Base-by-base conservation (phyloP, 768 basidiomycete genomes). In the Boletus subparvulus region DNA sequence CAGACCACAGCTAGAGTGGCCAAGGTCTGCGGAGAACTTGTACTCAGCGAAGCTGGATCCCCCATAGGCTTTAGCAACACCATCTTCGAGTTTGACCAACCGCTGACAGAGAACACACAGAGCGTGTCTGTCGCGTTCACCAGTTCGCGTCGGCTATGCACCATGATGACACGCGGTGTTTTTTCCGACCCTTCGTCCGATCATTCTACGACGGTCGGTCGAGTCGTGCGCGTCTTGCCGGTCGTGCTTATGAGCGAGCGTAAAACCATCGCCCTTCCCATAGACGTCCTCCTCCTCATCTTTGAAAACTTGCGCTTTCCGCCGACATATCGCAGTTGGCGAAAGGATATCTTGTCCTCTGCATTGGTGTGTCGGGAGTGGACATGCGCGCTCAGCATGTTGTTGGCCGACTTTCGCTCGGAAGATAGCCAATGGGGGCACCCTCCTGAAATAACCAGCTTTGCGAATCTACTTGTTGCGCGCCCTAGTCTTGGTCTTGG, bases 91-190 rank as follows among this genome's bases (percentile, higher is more conserved):
- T 45, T 63, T 10, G 39, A 63, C 13, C 49, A 50, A n/a, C 14
- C 37, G 1, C 14, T 52, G 44, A 43, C 50, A 13, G 54, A 41
- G n/a, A 47, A 43, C 36, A 62, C 45, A 17, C 52, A 62, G 45
- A 62, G 49, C 33, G 60, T 62, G 9, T 62, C 60, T 13, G n/a
- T 61, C 33, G 54, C 59, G n/a, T 58, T 62, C 32, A 33, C 40
- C 28, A 50, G 54, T 41, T 49, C 47, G 13, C 16, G 16, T 42
- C 36, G 17, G 11, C 35, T 61, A n/a, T 44, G 24, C 16, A 61
- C 51, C 21, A 14, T 19, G 36, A 37, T 61, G 2, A 35, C 39
- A 21, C 47, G 2, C 9, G 54, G 54, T 19, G 13, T 44, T 37
- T 61, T 45, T 28, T 33, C 49, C 36, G 9, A 49, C 16, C n/a